These are phyloP conservation scores for Alternaria conjuncta DNA, from an alignment of 2,329 filamentous ascomycete species.

Conservation along the genomic window DNA sequence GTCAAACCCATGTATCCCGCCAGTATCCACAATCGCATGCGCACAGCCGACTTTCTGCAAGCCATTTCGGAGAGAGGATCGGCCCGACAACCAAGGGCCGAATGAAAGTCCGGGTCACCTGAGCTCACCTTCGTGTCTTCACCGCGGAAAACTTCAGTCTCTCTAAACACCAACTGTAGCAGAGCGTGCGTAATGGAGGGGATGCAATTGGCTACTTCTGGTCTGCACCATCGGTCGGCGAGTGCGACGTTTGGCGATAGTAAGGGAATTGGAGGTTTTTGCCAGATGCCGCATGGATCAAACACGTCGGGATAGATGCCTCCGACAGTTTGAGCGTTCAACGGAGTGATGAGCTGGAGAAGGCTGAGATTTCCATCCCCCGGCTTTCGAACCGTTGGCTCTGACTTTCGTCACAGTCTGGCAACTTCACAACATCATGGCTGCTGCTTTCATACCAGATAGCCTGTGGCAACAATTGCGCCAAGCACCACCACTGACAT, in stretches of 20 bases:
- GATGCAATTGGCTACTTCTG: background rate
- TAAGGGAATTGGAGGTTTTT: background rate
- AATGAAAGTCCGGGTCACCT: background rate
- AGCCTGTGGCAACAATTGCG: background rate
- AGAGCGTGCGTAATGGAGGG: background rate
- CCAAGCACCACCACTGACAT: background rate
- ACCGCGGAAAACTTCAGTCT: background rate
- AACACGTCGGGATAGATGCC: background rate
- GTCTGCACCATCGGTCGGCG: background rate
- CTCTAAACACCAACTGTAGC: background rate
- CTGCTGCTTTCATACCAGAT: background rate
- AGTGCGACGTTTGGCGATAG: background rate
- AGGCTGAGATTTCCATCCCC: background rate
- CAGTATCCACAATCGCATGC: background rate
- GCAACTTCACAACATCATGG: background rate
- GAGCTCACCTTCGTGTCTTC: background rate
- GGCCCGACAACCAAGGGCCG: conserved; percentile 6
- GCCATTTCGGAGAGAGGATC: background rate
- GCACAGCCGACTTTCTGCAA: background rate
- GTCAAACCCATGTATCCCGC: background rate
- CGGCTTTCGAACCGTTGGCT: background rate
- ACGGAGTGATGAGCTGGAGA: background rate
- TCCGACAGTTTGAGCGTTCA: background rate
- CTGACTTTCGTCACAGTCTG: background rate
- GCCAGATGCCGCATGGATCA: background rate